These are phyloP conservation scores for Asterophora parasitica DNA, from an alignment of 768 basidiomycete genomes.

Conservation along the genomic window DNA sequence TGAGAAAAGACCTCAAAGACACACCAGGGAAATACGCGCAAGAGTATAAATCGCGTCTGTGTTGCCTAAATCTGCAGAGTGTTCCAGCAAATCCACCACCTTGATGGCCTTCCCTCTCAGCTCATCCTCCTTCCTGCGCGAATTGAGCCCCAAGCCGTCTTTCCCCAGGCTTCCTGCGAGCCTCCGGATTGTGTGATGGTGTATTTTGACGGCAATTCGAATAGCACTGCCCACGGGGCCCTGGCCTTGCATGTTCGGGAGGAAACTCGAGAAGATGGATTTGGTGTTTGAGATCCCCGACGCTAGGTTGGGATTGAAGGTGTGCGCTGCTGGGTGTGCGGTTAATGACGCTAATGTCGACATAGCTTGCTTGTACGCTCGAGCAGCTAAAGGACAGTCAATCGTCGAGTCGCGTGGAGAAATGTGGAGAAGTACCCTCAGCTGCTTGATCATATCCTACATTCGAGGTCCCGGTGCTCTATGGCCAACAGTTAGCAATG, in stretches of 20 bases:
- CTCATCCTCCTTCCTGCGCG: slow-evolving; percentile 62
- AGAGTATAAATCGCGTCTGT: slow-evolving; percentile 67
- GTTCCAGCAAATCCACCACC: slow-evolving; percentile 73
- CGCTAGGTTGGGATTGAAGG: slow-evolving; percentile 48
- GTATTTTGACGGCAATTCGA: slow-evolving; percentile 63
- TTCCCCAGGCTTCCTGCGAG: slow-evolving; percentile 36
- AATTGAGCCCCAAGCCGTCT: slow-evolving; percentile 33
- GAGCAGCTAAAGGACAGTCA: slow-evolving; percentile 41
- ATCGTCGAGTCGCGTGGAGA: slow-evolving; percentile 1
- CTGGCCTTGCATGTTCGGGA: slow-evolving; percentile 72
- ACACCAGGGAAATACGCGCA: slow-evolving; percentile 62
- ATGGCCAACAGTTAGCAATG: no score
- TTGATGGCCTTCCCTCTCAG: slow-evolving; percentile 69
- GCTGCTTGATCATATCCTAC: slow-evolving; percentile 38
- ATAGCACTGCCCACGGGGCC: slow-evolving; percentile 69
- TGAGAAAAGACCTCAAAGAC: slow-evolving; percentile 23
- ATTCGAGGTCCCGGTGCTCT: slow-evolving; percentile 19
- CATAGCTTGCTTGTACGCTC: slow-evolving; percentile 74
- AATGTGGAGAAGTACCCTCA: slow-evolving; percentile 39
- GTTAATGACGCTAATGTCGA: slow-evolving; percentile 61
- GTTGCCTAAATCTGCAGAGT: slow-evolving; percentile 77
- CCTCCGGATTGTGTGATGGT: slow-evolving; percentile 50
- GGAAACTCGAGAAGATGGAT: slow-evolving; percentile 58
- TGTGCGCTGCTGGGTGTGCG: slow-evolving; percentile 51
- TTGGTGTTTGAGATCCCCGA: slow-evolving; percentile 36